Base-by-base conservation (phyloP, 768 basidiomycete species). In the Hericium erinaceus region DNA sequence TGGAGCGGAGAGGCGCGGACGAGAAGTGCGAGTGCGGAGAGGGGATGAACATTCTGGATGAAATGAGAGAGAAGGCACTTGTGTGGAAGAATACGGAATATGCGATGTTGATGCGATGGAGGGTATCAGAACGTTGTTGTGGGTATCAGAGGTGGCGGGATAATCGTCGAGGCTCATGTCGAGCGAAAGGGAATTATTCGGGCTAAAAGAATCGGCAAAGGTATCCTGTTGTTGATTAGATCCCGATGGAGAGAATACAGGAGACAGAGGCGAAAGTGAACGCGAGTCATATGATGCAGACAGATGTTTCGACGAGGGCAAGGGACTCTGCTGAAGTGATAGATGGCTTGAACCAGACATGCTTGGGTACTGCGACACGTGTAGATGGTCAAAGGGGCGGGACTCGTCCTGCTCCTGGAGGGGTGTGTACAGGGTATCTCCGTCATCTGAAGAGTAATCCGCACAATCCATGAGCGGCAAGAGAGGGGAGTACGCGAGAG, bases 361-460 rank as follows among this genome's bases (percentile, higher is more conserved):
- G 16, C 55, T 22, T 7, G 58, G 40, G n/a, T 50, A 55, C 20
- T 39, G 56, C n/a, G 53, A 51, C 38, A 53, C 58, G 39, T 50
- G 54, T 39, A 44, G 51, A 22, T 59, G 24, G 28, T 46, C 57
- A 22, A 61, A 61, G 52, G 49, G 24, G 20, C 46, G 53, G 50
- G 46, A 57, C 18, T 49, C 28, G 41, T 63, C 57, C 4, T 58
- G 55, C 5, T 55, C 16, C 13, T 63, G 60, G 46, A 63, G 61
- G 13, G 62, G 62, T 3, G 62, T 63, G 11, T 59, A 60, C 3
- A 57, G 60, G 46, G 62, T 48, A 26, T 63, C 62, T 12, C 62
- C 62, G 20, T 63, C 62, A 16, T 63, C 62, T 9, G 58, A 58
- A 33, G 60, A 61, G 18, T 54, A 63, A n/a, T 63, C 62, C 28